Percentiles rank a stretch among this genome's conserved stretches.
Evolutionary conservation across 176 grass and related monocot species (phyloP).

Genomic region (Poa pratensis): DNA sequence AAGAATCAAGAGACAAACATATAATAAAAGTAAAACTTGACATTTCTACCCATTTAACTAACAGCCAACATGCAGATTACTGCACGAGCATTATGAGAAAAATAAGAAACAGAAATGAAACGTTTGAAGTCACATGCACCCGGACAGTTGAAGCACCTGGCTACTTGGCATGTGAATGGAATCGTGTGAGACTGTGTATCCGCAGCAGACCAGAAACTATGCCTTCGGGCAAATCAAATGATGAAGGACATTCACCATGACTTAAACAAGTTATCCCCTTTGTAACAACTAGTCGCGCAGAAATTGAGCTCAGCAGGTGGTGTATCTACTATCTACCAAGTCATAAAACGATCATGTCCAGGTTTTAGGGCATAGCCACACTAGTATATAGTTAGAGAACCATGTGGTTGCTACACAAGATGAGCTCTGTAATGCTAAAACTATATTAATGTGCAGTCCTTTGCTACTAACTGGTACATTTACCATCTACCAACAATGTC

Average conservation of each 20-base stretch:
- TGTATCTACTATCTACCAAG: not conserved
- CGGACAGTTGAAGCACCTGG: not conserved
- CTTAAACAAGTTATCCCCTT: not conserved
- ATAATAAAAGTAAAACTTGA: not conserved
- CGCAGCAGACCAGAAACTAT: not conserved
- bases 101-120: not conserved
- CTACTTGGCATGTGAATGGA: not conserved
- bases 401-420: not conserved
- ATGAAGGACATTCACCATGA: not conserved
- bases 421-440: not conserved
- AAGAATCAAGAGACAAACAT: not conserved
- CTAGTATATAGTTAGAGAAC: not conserved
- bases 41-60: not conserved
- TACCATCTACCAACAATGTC: not conserved
- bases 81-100: constrained; percentile 1
- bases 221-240: not conserved
- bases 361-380: not conserved
- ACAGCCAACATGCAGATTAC: not conserved
- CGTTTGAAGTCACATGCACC: not conserved
- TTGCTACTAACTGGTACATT: constrained; percentile 1
- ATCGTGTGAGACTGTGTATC: not conserved
- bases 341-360: not conserved
- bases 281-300: not conserved
- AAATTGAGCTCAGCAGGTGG: not conserved
- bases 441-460: not conserved